Evolutionary conservation across 768 basidiomycete species (phyloP), one percentile per base, ranked within the genome.

Genomic region (Boletellus ananas): DNA sequence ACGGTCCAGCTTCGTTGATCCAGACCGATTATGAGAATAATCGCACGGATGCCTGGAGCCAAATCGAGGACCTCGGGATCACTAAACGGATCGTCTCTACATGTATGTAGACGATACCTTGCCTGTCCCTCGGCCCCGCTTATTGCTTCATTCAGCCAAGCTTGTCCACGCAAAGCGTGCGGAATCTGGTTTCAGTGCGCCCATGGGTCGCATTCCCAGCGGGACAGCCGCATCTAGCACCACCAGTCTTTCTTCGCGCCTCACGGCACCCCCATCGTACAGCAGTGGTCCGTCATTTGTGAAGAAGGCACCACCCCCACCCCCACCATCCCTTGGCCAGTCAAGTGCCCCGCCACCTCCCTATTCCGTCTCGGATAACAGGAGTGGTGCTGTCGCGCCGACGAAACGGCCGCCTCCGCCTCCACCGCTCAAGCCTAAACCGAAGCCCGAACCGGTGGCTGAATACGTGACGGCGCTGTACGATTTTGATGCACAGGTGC

Each of bases 391-490:
- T 25, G 47, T 72, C 33, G 75, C 77, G 2, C 36, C 70, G 6
- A 73, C 79, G 70, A 80, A 85, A 60, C 82, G 87, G 1, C 90
- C 94, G 0, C 94, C 94, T 0, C 95, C 95, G 0, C 95, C 95
- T 0, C 95, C 95, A 8, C 87, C 93, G 2, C 64, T 94, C 59
- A 94, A 93, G 71, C 82, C 90, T 1, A 94, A 93, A 65, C 90
- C 90, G 6, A 90, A 87, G 66, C 74, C 78, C 8, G 73, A 75
- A 27, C 80, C 80, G 2, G 73, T 72, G 44, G 71, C 77, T 3
- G 79, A 84, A 66, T 93, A 92, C 61, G 93, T 94, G 21, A 86
- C 90, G 10, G 96, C 96, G 27, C 64, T 98, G 62, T 99, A 96
- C 64, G 96, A 99, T 68, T 99, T 95, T 65, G 78, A 76, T 33